Evolutionary conservation across 2,329 filamentous ascomycete species (phyloP), one percentile per base, ranked within the genome.

Genomic region (Ceratocystis lukuohia): DNA sequence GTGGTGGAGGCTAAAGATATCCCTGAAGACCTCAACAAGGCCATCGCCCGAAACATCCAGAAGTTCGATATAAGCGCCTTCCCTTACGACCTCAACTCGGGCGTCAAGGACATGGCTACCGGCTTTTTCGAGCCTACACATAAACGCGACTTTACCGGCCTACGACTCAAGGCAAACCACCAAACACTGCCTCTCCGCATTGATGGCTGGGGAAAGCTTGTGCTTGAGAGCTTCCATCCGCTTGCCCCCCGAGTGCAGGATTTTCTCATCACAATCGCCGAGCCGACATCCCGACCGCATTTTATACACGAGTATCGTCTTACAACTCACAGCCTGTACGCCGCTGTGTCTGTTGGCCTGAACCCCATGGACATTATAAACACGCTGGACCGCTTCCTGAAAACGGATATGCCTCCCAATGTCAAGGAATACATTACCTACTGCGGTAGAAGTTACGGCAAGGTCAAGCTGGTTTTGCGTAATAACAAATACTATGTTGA

Each of bases 401-500:
- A 97, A 78, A 95, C 89, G 1, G 86, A 88, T 6, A 79, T 97
- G 12, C 91, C 93, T 0, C 82, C 88, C n/a, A 84, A 86, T 61
- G 89, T 97, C 69, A 83, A 86, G 69, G 79, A 84, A 7, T 96
- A 93, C 74, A 93, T 93, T 70, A 77, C 76, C 30, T 85, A 85
- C 68, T 94, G 91, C 69, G 96, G 91, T 5, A 86, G 89, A 70
- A 94, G 89, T 64, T 97, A 94, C 74, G 94, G 94, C 70, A 97
- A 96, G 76, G 91, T 96, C 66, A 94, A 96, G 75, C 84, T 97
- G 65, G 94, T 97, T 57, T 76, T 97, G 69, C 96, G 96, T 75
- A 89, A 96, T 72, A 97, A 93, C 69, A 89, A 90, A 70, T 96
- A 96, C 75, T 96, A 88, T 71, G 86, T 97, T 69, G 94, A 99